These are phyloP conservation scores for Verticillium zaregamsianum DNA, from an alignment of 2,329 filamentous ascomycete species.

Conservation along the genomic window DNA sequence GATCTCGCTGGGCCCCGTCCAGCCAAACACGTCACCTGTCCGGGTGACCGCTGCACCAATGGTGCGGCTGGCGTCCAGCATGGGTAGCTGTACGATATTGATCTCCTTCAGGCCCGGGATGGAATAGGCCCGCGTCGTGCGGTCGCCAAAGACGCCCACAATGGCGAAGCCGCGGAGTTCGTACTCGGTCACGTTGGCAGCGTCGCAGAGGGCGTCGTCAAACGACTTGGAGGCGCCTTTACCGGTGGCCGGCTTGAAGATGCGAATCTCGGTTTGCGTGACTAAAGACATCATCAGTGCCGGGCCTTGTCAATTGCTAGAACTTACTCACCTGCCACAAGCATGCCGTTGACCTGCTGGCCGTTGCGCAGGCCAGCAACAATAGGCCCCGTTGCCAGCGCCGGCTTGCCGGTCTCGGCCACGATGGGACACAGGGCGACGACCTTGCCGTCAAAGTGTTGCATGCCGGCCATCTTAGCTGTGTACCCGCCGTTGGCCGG, in stretches of 20 bases:
- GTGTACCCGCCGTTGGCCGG: conserved; percentile 71
- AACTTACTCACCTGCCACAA: conserved; percentile 62
- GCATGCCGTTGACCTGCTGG: conserved; percentile 69
- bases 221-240: conserved; percentile 94
- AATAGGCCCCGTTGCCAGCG: conserved; percentile 67
- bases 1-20: conserved; percentile 84
- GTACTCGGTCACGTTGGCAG: conserved; percentile 71
- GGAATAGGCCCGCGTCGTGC: conserved; percentile 73
- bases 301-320: no score
- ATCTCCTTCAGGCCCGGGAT: conserved; percentile 89
- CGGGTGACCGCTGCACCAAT: conserved; percentile 66
- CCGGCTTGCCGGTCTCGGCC: conserved; percentile 69
- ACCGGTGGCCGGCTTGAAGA: conserved; percentile 78
- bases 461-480: conserved; percentile 66
- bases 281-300: conserved; percentile 32
- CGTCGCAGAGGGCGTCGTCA: conserved; percentile 76
- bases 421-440: conserved; percentile 78
- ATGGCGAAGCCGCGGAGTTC: conserved; percentile 74
- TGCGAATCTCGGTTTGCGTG: conserved; percentile 69
- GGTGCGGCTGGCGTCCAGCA: conserved; percentile 71
- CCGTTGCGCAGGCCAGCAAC: conserved; percentile 77
- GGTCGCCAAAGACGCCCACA: conserved; percentile 81
- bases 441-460: conserved; percentile 63
- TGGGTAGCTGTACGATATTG: conserved; percentile 59
- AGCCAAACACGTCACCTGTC: conserved; percentile 80